Base-by-base conservation (phyloP, 1,139 yeast genomes). In the Saccharomycopsis phalli region DNA sequence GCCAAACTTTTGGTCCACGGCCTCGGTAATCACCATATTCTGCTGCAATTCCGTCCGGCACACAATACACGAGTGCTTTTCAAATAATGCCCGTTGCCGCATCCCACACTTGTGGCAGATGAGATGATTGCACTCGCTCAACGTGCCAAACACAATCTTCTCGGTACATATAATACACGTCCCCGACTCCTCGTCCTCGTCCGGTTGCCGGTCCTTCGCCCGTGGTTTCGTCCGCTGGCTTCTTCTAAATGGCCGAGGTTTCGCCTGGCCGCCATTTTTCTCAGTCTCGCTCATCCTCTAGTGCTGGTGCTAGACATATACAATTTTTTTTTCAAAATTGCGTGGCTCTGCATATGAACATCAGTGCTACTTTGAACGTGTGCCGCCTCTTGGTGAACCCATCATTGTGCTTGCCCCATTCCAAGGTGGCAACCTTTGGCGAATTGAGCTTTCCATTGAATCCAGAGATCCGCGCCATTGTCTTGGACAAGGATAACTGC, bases 401-500 rank as follows among this genome's bases (percentile, higher is more conserved):
- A 0, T 62, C 73, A 19, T 60, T 82, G 27, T 77, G 88, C 49
- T 56, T 79, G 23, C 96, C 96, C 0, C 82, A 78, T 37, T 41
- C 74, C 16, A 65, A 75, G 0, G 69, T 80, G 7, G 60, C 76
- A 18, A 76, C 79, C 0, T 88, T 91, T 56, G 81, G 75, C 52
- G 74, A 79, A 43, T 56, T 76, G 21, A 69, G 71, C 0, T 53
- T 66, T 3, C 74, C 74, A 0, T 39, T 68, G 3, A 23, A 30
- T 1, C 27, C 46, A 17, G 35, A 27, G 5, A 81, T 87, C 47
- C 80, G 74, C 50, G 95, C 93, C 0, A 71, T 91, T 2, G 93
- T 91, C 0, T 66, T 91, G 22, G 99, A 91, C 57, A 91, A 93
- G 58, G 99, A 91, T 60, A 93, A 91, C 57, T 91, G 97, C 55